Percentiles rank a stretch among this genome's conserved stretches.
phyloP scores from a whole-genome alignment of 2,329 filamentous ascomycete species.

The Penicillium janthinellum region DNA sequence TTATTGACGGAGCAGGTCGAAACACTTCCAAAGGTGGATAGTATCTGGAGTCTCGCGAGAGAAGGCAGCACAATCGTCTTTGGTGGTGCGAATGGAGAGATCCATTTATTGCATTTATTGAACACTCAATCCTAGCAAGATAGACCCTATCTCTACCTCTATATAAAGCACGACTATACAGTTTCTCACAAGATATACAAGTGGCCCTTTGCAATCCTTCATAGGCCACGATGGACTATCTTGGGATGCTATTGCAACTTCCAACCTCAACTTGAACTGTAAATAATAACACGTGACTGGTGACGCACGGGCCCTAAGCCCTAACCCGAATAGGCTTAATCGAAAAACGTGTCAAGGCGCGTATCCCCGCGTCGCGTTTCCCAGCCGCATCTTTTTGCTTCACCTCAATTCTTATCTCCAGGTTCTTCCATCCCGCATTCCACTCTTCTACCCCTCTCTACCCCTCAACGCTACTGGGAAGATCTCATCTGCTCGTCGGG shows the following conservation, averaged over 20 bases:
- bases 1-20: too few relatives aligned
- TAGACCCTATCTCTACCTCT: too few relatives aligned
- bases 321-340: constrained; percentile 28
- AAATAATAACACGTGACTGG: neutral
- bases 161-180: too few relatives aligned
- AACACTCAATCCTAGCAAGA: too few relatives aligned
- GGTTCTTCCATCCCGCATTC: neutral
- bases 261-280: neutral
- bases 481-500: neutral
- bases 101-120: too few relatives aligned
- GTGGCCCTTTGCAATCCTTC: too few relatives aligned
- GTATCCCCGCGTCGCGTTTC: constrained; percentile 29
- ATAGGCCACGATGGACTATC: too few relatives aligned
- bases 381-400: constrained; percentile 19
- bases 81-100: too few relatives aligned
- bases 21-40: too few relatives aligned
- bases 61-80: too few relatives aligned
- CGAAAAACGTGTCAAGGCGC: constrained; percentile 24
- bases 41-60: too few relatives aligned
- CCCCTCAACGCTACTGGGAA: constrained; percentile 8
- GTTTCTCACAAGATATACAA: too few relatives aligned
- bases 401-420: constrained; percentile 13
- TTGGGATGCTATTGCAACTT: neutral
- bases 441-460: neutral
- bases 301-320: constrained; percentile 10